Evolutionary conservation across 148 eudicot genomes (phyloP).

Genomic region (Oxyria digyna): DNA sequence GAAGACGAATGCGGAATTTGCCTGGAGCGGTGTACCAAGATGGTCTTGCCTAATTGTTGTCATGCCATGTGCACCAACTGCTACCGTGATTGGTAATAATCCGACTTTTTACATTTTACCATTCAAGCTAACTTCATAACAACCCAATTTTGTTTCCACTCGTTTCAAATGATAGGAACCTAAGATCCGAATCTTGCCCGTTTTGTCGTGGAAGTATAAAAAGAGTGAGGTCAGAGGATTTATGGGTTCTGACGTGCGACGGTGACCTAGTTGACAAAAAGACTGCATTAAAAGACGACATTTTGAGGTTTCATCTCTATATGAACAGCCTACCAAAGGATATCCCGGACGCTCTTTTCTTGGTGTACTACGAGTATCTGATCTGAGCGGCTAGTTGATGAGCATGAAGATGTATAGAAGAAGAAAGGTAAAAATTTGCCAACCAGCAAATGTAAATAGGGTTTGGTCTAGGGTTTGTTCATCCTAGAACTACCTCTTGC

Average conservation of each 20-base stretch:
- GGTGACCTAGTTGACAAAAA: constrained; percentile 40
- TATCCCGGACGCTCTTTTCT: constrained; percentile 42
- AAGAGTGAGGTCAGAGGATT: constrained; percentile 43
- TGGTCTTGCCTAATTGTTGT: constrained; percentile 59
- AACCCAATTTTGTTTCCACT: not conserved
- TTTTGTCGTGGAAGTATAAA: constrained; percentile 55
- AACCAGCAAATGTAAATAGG: constrained; percentile 9
- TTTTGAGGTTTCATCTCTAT: constrained; percentile 40
- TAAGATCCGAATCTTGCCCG: constrained; percentile 55
- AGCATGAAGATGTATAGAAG: constrained; percentile 1
- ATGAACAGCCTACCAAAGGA: constrained; percentile 50
- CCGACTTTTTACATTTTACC: not conserved
- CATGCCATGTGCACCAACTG: constrained; percentile 75
- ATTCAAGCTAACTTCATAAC: not conserved
- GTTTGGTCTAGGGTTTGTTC: not conserved
- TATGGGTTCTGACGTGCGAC: constrained; percentile 46
- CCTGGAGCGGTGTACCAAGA: constrained; percentile 60
- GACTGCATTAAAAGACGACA: constrained; percentile 43
- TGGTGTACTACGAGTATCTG: constrained; percentile 55
- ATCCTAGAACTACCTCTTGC: constrained; percentile 6
- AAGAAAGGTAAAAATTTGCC: constrained; percentile 3
- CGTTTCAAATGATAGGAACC: constrained; percentile 27
- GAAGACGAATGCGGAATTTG: constrained; percentile 73
- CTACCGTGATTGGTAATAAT: constrained; percentile 48
- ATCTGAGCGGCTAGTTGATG: constrained; percentile 19